Conservation (phyloP, 1,284 basidiomycete genomes). For the Neolentinus lepideus region DNA sequence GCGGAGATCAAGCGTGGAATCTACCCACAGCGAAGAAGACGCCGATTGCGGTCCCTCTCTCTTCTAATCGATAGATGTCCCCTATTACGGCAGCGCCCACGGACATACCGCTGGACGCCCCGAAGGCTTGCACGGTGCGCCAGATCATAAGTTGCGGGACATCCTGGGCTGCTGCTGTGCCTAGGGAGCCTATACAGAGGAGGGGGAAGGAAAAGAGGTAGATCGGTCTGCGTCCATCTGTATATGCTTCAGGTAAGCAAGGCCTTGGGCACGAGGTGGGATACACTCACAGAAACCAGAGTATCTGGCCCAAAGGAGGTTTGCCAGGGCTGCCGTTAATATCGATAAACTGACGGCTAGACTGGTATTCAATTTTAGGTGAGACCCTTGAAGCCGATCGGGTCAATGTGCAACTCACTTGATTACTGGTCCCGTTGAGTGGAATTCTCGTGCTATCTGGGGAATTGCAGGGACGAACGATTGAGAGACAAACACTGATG, state of each 20-base stretch:
- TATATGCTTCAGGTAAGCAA: neutral
- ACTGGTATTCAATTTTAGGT: conserved; percentile 15
- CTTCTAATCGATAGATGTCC: conserved; percentile 39
- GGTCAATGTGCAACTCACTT: conserved; percentile 32
- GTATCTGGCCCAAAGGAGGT: conserved; percentile 47
- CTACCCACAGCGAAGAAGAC: conserved; percentile 34
- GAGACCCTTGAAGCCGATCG: neutral
- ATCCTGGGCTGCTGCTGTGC: conserved; percentile 41
- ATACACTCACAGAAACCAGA: conserved; percentile 40
- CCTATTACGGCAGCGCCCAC: conserved; percentile 45
- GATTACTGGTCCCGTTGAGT: conserved; percentile 46
- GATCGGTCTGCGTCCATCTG: conserved; percentile 57
- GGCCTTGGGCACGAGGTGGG: neutral
- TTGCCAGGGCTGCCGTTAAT: conserved; percentile 31
- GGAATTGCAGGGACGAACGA: conserved; percentile 68
- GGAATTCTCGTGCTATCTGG: conserved; percentile 52
- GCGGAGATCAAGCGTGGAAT: no score
- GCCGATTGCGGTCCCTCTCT: conserved; percentile 40
- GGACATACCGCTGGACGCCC: conserved; percentile 34
- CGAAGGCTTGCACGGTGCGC: conserved; percentile 59
- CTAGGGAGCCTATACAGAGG: conserved; percentile 51
- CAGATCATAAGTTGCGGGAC: conserved; percentile 50
- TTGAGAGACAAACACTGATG: conserved; percentile 56
- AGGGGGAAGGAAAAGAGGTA: conserved; percentile 59
- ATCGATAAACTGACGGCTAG: conserved; percentile 40